Evolutionary conservation across 352 stramenopile species (phyloP).

Genomic region (Thraustochytrium aureum): DNA sequence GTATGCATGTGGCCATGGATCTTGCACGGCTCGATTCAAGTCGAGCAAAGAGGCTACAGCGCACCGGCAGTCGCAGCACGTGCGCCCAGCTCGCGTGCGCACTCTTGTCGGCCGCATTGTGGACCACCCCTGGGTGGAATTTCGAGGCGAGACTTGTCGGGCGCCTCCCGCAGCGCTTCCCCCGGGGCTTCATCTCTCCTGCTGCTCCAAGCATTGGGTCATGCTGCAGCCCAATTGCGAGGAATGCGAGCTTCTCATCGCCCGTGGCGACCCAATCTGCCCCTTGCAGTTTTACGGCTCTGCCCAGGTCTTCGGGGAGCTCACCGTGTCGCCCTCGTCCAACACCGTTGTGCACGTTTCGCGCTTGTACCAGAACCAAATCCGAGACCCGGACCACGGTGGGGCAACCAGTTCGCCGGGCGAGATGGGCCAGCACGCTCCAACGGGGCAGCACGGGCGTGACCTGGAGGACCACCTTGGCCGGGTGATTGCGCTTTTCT

Average conservation of each 20-base stretch:
- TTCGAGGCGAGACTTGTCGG: background rate
- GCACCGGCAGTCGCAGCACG: conserved; percentile 31
- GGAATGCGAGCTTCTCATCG: conserved; percentile 18
- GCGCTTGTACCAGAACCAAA: background rate
- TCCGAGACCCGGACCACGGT: background rate
- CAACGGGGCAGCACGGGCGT: no score
- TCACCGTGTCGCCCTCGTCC: background rate
- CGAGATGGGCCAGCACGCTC: no score
- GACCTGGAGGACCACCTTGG: conserved; percentile 7
- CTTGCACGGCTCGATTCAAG: conserved; percentile 22
- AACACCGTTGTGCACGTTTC: conserved; percentile 13
- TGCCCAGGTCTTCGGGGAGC: background rate
- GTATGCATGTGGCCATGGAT: background rate
- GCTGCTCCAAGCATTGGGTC: conserved; percentile 52
- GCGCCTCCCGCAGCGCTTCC: conserved; percentile 5
- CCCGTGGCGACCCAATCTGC: conserved; percentile 13
- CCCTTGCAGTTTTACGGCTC: conserved; percentile 31
- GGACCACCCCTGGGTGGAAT: background rate
- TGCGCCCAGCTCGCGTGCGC: background rate
- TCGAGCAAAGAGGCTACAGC: conserved; percentile 21
- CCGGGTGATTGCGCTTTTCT: conserved; percentile 13
- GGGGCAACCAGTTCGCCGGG: no score
- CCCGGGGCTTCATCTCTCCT: background rate
- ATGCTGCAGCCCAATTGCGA: conserved; percentile 18
- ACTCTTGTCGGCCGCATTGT: background rate